Percentiles rank a stretch among this genome's conserved stretches.
Evolutionary conservation across 768 basidiomycete species (phyloP).

Genomic region (Amanita phalloides): DNA sequence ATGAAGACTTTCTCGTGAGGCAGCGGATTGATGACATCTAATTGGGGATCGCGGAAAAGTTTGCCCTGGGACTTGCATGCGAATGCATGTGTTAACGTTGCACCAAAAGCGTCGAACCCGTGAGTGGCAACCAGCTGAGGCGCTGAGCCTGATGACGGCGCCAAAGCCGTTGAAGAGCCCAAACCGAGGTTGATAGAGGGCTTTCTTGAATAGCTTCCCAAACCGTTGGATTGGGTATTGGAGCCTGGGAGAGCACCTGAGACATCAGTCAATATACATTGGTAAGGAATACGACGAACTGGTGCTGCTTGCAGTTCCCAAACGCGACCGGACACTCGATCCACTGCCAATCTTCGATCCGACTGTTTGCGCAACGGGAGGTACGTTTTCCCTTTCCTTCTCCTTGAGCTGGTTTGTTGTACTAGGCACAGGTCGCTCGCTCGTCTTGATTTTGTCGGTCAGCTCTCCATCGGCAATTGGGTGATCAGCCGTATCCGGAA

Average conservation of each 20-base stretch:
- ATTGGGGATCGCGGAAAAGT: slow-evolving; percentile 57
- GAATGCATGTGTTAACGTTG: slow-evolving; percentile 46
- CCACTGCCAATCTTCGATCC: not conserved
- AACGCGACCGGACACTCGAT: not conserved
- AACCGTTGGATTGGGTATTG: not conserved
- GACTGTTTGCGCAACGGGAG: slow-evolving; percentile 9
- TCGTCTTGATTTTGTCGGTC: slow-evolving; percentile 11
- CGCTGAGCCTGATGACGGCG: not conserved
- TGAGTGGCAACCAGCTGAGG: not conserved
- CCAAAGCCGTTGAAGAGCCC: slow-evolving; percentile 24
- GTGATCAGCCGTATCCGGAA: slow-evolving; percentile 23
- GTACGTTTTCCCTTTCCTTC: slow-evolving; percentile 22
- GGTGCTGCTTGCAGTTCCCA: not conserved
- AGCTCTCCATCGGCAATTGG: slow-evolving; percentile 17
- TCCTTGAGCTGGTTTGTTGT: not conserved
- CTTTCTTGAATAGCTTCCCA: not conserved
- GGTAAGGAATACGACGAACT: not conserved
- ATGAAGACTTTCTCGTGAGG: slow-evolving; percentile 79
- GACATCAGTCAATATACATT: not conserved
- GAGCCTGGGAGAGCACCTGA: not conserved
- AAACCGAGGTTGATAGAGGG: not conserved
- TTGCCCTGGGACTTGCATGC: slow-evolving; percentile 52
- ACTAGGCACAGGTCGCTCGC: slow-evolving; percentile 5
- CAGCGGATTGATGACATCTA: slow-evolving; percentile 33
- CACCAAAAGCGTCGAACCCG: slow-evolving; percentile 52